Evolutionary conservation across 345 rosid genomes (phyloP), one percentile per base, ranked within the genome.

Genomic region (Linum trigynum): DNA sequence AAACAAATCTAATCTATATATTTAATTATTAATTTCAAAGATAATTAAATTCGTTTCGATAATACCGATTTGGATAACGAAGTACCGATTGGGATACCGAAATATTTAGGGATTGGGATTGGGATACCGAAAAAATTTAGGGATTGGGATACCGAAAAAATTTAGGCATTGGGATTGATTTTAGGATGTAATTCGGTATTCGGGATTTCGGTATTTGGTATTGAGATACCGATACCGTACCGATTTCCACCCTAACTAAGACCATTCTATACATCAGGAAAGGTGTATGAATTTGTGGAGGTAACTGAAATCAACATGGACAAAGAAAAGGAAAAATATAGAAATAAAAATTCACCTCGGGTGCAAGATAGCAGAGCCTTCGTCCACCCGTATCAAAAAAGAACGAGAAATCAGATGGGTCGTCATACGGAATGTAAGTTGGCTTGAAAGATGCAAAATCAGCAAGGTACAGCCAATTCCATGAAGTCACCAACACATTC

Each of bases 381-480:
- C 90, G 84, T 81, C 96, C 99, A 73, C 97, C 92, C 35, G 90
- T 86, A 78, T 94, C 97, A 71, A 79, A 94, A 73, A 94, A 94
- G 76, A 86, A 94, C 7, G 99, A 94, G 77, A 94, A 94, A 80
- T 94, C 99, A 0, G 96, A 94, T 59, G 99, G 99, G 75, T 94
- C 99, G 48, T 94, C 99, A 73, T 90, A 90, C 23, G 99, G 99
- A 76, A 90, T 90, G 77, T 90, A 88, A 15, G 97, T 94, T 65
- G 99, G 99, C 71, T 94, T 90, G 72, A 88, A 90, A n/a, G 97
- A 90, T 2, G 99, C 99, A 79, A 94, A 94, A 66, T 94, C 99
- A 73, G 90, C 96, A 71, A 94, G 97, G 78, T 90, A 94, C 62
- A 94, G 90, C 99, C 99, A 94, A 75, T 90, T 94, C 99, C 99